phyloP scores from a whole-genome alignment of 768 basidiomycete genomes.

The Cyclocybe cylindracea region DNA sequence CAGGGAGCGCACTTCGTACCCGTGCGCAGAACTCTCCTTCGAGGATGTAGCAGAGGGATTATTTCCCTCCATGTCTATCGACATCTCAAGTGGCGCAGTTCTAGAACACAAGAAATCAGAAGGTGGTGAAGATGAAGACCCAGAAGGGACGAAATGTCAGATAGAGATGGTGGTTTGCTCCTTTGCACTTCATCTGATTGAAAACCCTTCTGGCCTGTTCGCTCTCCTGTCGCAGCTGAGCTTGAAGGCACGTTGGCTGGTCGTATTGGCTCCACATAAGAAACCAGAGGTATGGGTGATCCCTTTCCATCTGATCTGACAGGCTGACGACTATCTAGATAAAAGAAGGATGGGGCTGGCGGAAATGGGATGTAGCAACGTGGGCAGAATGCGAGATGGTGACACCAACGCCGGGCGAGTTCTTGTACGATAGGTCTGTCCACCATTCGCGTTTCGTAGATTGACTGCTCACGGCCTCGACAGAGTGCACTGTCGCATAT shows the following conservation, averaged over 20 bases:
- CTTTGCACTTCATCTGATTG: slow-evolving; percentile 73
- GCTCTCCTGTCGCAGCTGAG: slow-evolving; percentile 66
- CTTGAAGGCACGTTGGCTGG: slow-evolving; percentile 61
- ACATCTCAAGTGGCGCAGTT: slow-evolving; percentile 12
- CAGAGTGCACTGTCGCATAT: slow-evolving; percentile 58
- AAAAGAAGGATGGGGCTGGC: slow-evolving; percentile 69
- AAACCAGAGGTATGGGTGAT: slow-evolving; percentile 58
- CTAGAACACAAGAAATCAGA: neutral
- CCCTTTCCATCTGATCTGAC: neutral
- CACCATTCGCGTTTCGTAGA: neutral
- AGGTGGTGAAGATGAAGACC: neutral
- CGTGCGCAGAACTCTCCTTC: slow-evolving; percentile 63
- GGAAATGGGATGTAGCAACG: slow-evolving; percentile 54
- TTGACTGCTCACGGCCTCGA: neutral
- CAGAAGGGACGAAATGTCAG: slow-evolving; percentile 12
- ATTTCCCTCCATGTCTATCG: slow-evolving; percentile 37
- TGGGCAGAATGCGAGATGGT: slow-evolving; percentile 46
- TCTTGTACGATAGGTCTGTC: slow-evolving; percentile 47
- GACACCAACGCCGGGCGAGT: slow-evolving; percentile 39
- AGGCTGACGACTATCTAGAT: slow-evolving; percentile 38
- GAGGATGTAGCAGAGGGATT: slow-evolving; percentile 59
- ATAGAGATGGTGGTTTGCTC: slow-evolving; percentile 73
- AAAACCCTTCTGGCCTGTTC: slow-evolving; percentile 61
- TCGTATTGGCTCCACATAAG: slow-evolving; percentile 75
- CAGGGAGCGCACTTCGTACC: slow-evolving; percentile 49